A percentile compares a stretch with the other conserved stretches of the same genome.
These are phyloP conservation scores for Elongisporangium prolatum DNA, from an alignment of 352 stramenopile genomes.

Conservation along the genomic window DNA sequence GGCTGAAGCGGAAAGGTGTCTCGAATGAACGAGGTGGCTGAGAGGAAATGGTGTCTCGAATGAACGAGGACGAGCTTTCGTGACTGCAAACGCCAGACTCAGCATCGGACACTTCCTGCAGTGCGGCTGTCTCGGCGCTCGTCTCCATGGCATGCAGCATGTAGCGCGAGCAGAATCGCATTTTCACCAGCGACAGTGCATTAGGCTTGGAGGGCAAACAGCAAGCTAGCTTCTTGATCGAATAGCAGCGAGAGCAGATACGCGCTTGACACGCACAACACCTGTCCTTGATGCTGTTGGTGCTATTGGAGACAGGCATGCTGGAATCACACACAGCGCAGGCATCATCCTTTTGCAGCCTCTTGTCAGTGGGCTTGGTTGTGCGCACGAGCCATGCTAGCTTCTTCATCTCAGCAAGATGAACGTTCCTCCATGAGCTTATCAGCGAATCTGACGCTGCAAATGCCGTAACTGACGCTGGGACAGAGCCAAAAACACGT, in stretches of 20 bases:
- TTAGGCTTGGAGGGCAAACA: neutral
- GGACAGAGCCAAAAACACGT: conserved; percentile 14
- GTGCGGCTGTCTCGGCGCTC: conserved; percentile 3
- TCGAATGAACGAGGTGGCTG: no score
- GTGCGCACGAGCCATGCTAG: conserved; percentile 28
- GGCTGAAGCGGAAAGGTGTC: no score
- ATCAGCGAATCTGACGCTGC: neutral
- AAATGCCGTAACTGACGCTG: neutral
- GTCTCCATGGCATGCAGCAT: conserved; percentile 21
- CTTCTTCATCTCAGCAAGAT: conserved; percentile 36
- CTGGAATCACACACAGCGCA: conserved; percentile 16
- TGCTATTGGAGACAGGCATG: conserved; percentile 11
- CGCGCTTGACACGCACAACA: conserved; percentile 23
- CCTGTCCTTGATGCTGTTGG: no score
- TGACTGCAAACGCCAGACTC: no score
- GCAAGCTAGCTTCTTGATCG: conserved; percentile 27
- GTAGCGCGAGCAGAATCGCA: conserved; percentile 30
- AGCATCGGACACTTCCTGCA: no score
- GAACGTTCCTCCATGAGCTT: neutral
- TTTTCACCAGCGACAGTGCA: neutral
- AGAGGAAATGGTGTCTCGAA: no score
- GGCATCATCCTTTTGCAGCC: conserved; percentile 8
- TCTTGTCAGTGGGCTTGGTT: no score
- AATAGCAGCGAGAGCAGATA: conserved; percentile 20
- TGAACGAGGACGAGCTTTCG: no score